Conservation (phyloP, 768 basidiomycete genomes). For the Rhodotorula graminis region DNA sequence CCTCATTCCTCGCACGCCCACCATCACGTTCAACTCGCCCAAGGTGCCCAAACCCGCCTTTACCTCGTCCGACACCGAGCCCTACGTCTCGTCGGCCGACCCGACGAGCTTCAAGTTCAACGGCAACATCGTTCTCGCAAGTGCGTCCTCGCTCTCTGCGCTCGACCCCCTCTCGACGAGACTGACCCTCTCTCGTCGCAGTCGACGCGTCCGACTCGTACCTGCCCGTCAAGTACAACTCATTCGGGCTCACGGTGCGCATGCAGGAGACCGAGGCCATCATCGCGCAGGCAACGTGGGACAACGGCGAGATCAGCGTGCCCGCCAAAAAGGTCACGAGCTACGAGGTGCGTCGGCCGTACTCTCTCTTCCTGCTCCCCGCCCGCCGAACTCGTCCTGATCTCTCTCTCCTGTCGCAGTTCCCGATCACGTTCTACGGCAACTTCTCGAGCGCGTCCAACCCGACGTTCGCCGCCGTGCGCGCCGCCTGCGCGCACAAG, state of each 20-base stretch:
- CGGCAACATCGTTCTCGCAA: conserved; percentile 8
- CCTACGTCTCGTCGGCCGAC: conserved; percentile 19
- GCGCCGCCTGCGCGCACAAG: conserved; percentile 16
- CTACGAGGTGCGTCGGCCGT: conserved; percentile 8
- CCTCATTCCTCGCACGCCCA: conserved; percentile 22
- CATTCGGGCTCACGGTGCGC: conserved; percentile 26
- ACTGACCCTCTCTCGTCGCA: neutral
- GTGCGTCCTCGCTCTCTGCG: neutral
- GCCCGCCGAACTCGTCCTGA: neutral
- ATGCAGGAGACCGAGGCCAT: conserved; percentile 19
- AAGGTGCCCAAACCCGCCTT: conserved; percentile 13
- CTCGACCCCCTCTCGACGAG: neutral
- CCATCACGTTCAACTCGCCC: conserved; percentile 20
- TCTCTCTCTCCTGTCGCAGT: neutral
- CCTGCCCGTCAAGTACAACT: conserved; percentile 22
- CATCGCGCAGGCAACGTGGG: conserved; percentile 9
- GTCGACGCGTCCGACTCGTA: conserved; percentile 29
- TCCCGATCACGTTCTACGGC: conserved; percentile 26
- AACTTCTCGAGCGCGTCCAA: conserved; percentile 19
- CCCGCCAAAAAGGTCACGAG: conserved; percentile 9
- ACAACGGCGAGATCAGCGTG: conserved; percentile 22
- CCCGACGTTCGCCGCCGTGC: conserved; percentile 14
- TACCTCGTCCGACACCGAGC: conserved; percentile 10
- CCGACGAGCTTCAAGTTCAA: conserved; percentile 23
- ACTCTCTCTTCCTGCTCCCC: neutral